Percentiles rank a stretch among this genome's conserved stretches.
phyloP scores from a whole-genome alignment of 495 filamentous ascomycete genomes.

The Penicillium riverlandense region DNA sequence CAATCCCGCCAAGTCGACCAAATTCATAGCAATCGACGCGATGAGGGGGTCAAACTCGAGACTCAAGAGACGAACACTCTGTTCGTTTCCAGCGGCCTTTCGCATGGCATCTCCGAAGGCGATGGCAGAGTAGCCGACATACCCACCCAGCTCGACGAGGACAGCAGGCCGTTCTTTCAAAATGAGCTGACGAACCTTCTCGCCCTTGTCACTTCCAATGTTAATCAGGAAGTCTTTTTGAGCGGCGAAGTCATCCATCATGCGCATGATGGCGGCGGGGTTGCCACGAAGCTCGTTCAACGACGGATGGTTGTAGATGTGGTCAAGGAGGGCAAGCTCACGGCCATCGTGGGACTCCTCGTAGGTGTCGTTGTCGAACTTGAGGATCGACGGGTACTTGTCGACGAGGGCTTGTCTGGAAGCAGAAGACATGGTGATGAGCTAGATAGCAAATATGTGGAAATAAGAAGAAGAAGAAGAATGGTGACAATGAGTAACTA shows the following conservation, averaged over 20 bases:
- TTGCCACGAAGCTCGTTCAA: conserved; percentile 46
- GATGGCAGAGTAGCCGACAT: conserved; percentile 65
- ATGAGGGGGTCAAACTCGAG: conserved; percentile 56
- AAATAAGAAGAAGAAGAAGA: no score
- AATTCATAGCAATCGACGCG: conserved; percentile 42
- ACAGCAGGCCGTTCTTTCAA: conserved; percentile 24
- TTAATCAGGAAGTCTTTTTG: conserved; percentile 59
- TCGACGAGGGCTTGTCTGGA: no score
- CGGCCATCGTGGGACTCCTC: conserved; percentile 46
- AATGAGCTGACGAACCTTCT: conserved; percentile 51
- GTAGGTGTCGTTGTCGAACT: no score
- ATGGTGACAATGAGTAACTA: no score
- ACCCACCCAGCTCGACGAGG: conserved; percentile 66
- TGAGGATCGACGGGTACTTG: no score
- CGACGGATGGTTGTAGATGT: conserved; percentile 45
- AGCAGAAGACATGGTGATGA: no score
- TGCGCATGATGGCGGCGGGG: conserved; percentile 46
- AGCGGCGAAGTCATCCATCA: conserved; percentile 57
- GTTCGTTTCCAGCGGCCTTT: conserved; percentile 40
- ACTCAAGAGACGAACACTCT: conserved; percentile 29
- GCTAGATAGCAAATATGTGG: no score
- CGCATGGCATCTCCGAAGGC: conserved; percentile 52
- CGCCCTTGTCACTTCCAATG: conserved; percentile 59
- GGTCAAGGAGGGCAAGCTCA: conserved; percentile 58
- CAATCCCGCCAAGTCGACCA: conserved; percentile 57